Base-by-base conservation (phyloP, 441 rosid genomes). In the Gossypium schwendimanii region DNA sequence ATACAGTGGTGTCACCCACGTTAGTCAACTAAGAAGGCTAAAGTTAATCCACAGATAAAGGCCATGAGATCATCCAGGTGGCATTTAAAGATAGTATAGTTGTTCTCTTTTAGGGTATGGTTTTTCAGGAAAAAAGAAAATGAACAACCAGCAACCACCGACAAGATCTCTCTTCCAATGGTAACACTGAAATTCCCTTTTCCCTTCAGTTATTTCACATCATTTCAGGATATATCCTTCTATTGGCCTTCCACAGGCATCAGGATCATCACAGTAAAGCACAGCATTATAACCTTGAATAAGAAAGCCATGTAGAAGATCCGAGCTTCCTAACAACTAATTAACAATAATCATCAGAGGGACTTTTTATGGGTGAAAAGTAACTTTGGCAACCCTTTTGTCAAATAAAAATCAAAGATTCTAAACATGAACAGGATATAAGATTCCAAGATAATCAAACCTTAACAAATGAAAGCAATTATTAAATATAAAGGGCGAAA, bases 151-250 rank as follows among this genome's bases (percentile, higher is more conserved):
- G 31, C 61, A 65, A 66, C 57, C 3, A 33, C 58, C 39, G 3
- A 39, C 70, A 66, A 66, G 70, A 66, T 24, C 41, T 47, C 70
- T 66, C 70, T 14, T 47, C 57, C 70, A 47, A 11, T 47, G 41
- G 33, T 23, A 14, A 66, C 21, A 14, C 28, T 14, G 36, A 23
- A 45, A 14, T 44, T 65, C 55, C 12, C 55, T 47, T 14, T 47
- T 12, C 55, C 49, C 39, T 66, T 66, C 23, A 24, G 39, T 45
- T 47, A 49, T 45, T 66, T 66, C 23, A 14, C 57, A 24, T 65
- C 55, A 65, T 47, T 66, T 66, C 70, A 47, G 53, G 4, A 47
- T 24, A 47, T 14, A 65, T 14, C 9, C n/a, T 23, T 66, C 57
- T 52, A 61, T 44, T 69, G 63, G 33, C 65, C 73, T 68, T 50